Base-by-base conservation (phyloP, 306 rosid genomes). In the Medicago truncatula region DNA sequence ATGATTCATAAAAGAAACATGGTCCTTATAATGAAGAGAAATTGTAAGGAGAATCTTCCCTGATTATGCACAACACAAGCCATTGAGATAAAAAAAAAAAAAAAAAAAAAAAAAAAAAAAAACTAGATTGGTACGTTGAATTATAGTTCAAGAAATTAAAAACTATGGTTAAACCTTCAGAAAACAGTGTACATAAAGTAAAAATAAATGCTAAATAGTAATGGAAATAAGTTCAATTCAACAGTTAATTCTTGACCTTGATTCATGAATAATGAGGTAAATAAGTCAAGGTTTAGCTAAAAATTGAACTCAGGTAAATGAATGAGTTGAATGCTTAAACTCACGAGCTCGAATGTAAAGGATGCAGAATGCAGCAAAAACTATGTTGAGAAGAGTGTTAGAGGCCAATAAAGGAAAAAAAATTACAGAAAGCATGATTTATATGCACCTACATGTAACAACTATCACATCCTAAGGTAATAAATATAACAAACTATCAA, bases 1-100 rank as follows among this genome's bases (percentile, higher is more conserved):
- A 8, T 21, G 78, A 77, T 76, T 78, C 68, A 36, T 49, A 7
- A 43, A 68, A 73, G 74, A 71, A 16, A 73, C 76, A 41, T 69
- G 71, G 54, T 75, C 70, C 80, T 88, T 87, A 67, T 85, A 88
- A 47, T 82, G 92, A 77, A 93, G 81, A 65, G 92, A 91, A 43
- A 89, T 50, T 46, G 90, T 88, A 18, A 93, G 88, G 67, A 89
- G 92, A 79, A 91, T 81, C 83, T 87, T 93, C 77, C 97, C 98
- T 93, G 93, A 71, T 85, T 15, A 49, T 28, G 68, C 21, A 74
- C 39, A 60, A 57, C 25, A 74, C 23, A 60, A 65, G 36, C 20
- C 57, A 83, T 74, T 54, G 7, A 75, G 63, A n/a, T 6, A 41
- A 73, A 82, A 17, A 10, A 9, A 57, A 21, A 12, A 62, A 10